Evolutionary conservation across 2,329 filamentous ascomycete genomes (phyloP).

Genomic region (Talaromyces sp.): DNA sequence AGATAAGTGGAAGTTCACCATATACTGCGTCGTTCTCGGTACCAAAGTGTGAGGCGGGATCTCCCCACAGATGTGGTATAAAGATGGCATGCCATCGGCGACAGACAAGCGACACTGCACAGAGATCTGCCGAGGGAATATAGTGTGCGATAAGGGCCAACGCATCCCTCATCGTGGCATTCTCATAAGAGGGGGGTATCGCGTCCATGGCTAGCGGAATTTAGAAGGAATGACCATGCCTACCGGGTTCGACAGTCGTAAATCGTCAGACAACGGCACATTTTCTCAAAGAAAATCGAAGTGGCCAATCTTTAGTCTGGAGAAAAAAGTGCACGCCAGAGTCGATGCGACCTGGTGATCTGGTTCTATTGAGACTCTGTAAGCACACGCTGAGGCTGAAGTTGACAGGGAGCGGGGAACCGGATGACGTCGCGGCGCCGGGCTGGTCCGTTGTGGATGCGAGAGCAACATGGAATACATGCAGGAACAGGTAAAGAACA

Average conservation of each 20-base stretch:
- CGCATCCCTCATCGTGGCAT: conserved; percentile 49
- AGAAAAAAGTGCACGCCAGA: neutral
- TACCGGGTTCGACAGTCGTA: neutral
- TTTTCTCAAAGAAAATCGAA: neutral
- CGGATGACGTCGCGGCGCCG: neutral
- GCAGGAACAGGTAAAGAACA: neutral
- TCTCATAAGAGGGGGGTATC: conserved; percentile 56
- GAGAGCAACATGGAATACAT: no score
- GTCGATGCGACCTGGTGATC: neutral
- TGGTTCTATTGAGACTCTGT: neutral
- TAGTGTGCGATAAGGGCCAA: conserved; percentile 54
- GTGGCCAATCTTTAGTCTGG: neutral
- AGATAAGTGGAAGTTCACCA: conserved; percentile 29
- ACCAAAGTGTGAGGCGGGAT: conserved; percentile 58
- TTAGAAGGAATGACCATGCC: neutral
- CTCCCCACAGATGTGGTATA: conserved; percentile 56
- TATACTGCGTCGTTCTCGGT: conserved; percentile 57
- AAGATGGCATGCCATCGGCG: conserved; percentile 55
- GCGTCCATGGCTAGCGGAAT: conserved; percentile 45
- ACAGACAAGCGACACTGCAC: conserved; percentile 51
- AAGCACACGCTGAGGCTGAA: neutral
- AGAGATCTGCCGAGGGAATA: conserved; percentile 52
- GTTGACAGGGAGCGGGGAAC: neutral
- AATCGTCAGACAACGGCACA: neutral
- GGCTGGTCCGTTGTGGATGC: neutral